A percentile compares a stretch with the other conserved stretches of the same genome.
Evolutionary conservation across 305 asterid genomes (phyloP).

Genomic region (Caryopteris hybrid): DNA sequence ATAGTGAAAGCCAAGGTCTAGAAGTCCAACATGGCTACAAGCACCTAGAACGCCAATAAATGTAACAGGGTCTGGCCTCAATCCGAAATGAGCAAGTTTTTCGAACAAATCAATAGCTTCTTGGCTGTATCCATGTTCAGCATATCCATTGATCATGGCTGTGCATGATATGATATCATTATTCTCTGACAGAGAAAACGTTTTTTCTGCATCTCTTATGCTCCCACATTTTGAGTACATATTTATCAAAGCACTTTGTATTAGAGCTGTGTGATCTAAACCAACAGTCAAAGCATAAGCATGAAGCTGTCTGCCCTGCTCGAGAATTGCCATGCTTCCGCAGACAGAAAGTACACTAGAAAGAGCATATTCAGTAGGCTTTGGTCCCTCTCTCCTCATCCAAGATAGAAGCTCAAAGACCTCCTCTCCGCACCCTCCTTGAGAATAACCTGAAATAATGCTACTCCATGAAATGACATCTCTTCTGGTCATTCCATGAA

Average conservation of each 20-base stretch:
- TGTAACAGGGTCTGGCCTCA: slow-evolving; percentile 72
- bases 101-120: slow-evolving; percentile 77
- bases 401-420: slow-evolving; percentile 57
- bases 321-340: slow-evolving; percentile 70
- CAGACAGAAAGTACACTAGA: slow-evolving; percentile 66
- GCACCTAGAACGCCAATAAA: slow-evolving; percentile 78
- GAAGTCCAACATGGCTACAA: slow-evolving; percentile 71
- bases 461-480: slow-evolving; percentile 86
- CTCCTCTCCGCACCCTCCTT: slow-evolving; percentile 62
- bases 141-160: slow-evolving; percentile 84
- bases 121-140: slow-evolving; percentile 73
- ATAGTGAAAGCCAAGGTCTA: slow-evolving; percentile 64
- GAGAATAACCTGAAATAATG: slow-evolving; percentile 72
- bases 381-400: slow-evolving; percentile 77
- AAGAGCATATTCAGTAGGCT: slow-evolving; percentile 69
- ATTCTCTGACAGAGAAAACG: slow-evolving; percentile 32
- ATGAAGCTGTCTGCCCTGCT: slow-evolving; percentile 78
- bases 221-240: slow-evolving; percentile 92
- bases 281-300: slow-evolving; percentile 58
- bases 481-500: slow-evolving; percentile 48
- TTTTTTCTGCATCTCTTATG: slow-evolving; percentile 47
- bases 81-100: slow-evolving; percentile 35
- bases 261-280: slow-evolving; percentile 49
- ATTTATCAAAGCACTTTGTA: slow-evolving; percentile 51
- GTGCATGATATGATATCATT: slow-evolving; percentile 79